Evolutionary conservation across 2,329 filamentous ascomycete species (phyloP), one percentile per base, ranked within the genome.

Genomic region (Fusarium sp.): DNA sequence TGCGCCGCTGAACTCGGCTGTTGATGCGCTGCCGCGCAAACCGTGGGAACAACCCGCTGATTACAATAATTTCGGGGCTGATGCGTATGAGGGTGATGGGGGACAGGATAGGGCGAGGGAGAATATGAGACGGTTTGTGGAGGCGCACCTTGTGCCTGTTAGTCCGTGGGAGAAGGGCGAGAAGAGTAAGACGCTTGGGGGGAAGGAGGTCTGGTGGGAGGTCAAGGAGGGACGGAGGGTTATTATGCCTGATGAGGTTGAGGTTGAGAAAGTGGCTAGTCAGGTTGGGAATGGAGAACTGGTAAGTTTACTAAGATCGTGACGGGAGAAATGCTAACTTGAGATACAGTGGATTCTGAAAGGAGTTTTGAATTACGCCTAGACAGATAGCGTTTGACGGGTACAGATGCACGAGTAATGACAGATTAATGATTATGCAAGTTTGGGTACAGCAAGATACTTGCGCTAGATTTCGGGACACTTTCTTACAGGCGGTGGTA

Each of bases 201-300:
- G 87, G 8, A 87, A 87, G 63, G 90, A 93, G 75, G 80, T 98
- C 54, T 98, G 93, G 92, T 98, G 95, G 94, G 93, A 95, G 79
- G 88, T 84, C 63, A 91, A 86, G 58, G 92, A 91, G 2, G 90
- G 88, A 74, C 92, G 89, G 79, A 85, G 90, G 80, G 90, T 95
- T 80, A 82, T 96, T 35, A 92, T 95, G 85, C 96, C 96, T 2
- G 93, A 92, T 11, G 88, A 90, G 73, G 90, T 98, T 48, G 91
- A 95, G 81, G 93, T 98, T 20, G 89, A 91, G 47, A 90, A 86
- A 66, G 87, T 97, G 58, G 92, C 91, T 5, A 92, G 92, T 75
- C 89, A 90, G 69, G 95, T 97, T 24, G 89, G 90, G 7, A 99
- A 98, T 80, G 96, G 96, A 8, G 93, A 98, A 83, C 88, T 98